phyloP scores from a whole-genome alignment of 2,329 filamentous ascomycete genomes.

The Cryphonectria parasitica region DNA sequence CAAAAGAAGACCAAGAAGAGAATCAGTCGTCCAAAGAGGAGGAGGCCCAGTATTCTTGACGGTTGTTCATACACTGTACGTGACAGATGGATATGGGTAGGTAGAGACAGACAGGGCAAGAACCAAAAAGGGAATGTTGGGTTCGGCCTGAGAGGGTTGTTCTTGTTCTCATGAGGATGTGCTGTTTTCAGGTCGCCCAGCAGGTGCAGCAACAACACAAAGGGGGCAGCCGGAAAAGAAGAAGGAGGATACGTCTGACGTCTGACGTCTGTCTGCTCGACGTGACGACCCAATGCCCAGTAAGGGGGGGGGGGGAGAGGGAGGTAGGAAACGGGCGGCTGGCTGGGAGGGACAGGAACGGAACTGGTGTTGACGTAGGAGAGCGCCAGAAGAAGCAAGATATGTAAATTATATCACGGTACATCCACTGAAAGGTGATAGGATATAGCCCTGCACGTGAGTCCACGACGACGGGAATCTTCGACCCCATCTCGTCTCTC shows the following conservation, averaged over 20 bases:
- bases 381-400: neutral
- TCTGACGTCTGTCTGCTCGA: neutral
- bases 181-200: neutral
- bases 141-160: neutral
- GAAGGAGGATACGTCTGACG: neutral
- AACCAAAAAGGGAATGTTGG: neutral
- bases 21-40: neutral
- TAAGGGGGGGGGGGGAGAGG: neutral
- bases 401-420: neutral
- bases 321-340: neutral
- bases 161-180: neutral
- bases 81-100: neutral
- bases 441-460: neutral
- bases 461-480: neutral
- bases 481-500: neutral
- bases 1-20: neutral
- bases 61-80: neutral
- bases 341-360: neutral
- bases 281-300: neutral
- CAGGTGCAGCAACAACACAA: no score
- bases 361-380: neutral
- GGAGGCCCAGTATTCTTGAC: neutral
- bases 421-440: neutral
- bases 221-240: no score
- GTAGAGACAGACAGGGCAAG: neutral